phyloP scores from a whole-genome alignment of 352 stramenopile genomes.

The Phytophthora pluvialis region DNA sequence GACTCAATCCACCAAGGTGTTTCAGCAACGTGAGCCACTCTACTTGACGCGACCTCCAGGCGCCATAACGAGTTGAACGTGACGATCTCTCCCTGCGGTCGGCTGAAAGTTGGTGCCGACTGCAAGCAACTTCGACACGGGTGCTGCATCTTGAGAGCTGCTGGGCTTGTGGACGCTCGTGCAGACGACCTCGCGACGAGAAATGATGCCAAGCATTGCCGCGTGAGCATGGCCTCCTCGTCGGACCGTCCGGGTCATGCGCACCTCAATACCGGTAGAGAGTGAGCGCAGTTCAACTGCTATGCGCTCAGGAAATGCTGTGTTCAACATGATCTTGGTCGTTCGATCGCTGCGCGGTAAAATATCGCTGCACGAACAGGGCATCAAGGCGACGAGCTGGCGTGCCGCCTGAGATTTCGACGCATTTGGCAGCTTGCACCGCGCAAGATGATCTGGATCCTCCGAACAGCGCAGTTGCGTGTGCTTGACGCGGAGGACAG shows the following conservation, averaged over 20 bases:
- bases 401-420: conserved; percentile 11
- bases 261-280: not conserved
- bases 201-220: not conserved
- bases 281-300: not conserved
- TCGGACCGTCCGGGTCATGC: not conserved
- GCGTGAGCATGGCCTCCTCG: not conserved
- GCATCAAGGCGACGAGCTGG: not conserved
- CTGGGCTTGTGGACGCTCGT: conserved; percentile 1
- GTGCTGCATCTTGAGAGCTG: conserved; percentile 13
- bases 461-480: not conserved
- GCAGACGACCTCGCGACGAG: conserved; percentile 1
- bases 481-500: not conserved
- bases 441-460: not conserved
- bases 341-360: conserved; percentile 14
- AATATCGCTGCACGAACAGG: conserved; percentile 17
- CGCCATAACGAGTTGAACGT: too few species aligned
- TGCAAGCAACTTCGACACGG: not conserved
- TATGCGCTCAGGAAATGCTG: conserved; percentile 8
- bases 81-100: too few species aligned
- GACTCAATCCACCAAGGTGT: too few species aligned
- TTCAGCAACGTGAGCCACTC: too few species aligned
- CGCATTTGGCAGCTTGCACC: not conserved
- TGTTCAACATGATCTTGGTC: conserved; percentile 7
- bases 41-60: too few species aligned
- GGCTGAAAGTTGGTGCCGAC: too few species aligned